phyloP scores from a whole-genome alignment of 768 basidiomycete genomes.

The Russula foetens region DNA sequence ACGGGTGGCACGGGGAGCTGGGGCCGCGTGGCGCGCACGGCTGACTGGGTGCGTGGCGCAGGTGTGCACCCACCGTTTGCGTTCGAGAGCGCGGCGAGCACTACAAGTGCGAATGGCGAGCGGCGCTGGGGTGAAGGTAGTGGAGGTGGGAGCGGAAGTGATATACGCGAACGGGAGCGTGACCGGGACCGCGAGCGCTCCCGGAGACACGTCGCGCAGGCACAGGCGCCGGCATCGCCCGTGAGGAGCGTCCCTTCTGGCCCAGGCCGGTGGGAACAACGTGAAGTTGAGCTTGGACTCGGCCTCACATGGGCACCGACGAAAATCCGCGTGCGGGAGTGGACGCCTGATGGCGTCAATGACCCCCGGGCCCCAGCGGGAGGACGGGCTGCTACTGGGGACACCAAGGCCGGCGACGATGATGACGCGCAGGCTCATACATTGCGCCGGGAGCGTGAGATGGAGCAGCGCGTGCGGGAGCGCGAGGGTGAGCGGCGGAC shows the following conservation, averaged over 20 bases:
- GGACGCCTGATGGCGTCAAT: conserved; percentile 3
- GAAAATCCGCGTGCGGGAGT: conserved; percentile 20
- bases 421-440: conserved; percentile 16
- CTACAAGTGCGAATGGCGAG: conserved; percentile 6
- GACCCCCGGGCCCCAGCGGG: neutral
- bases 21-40: conserved; percentile 13
- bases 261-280: conserved; percentile 15
- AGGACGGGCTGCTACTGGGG: neutral
- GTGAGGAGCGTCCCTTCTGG: neutral
- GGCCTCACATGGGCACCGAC: conserved; percentile 21
- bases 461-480: conserved; percentile 20
- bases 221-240: neutral
- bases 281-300: conserved; percentile 19
- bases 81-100: conserved; percentile 18
- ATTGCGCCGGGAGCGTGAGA: conserved; percentile 22
- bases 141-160: neutral
- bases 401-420: neutral
- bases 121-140: neutral
- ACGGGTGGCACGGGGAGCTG: conserved; percentile 8
- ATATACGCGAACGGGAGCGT: conserved; percentile 14
- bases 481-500: conserved; percentile 21
- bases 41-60: conserved; percentile 16
- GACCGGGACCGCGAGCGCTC: conserved; percentile 13
- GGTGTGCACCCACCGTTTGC: conserved; percentile 21
- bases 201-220: conserved; percentile 1